phyloP scores from a whole-genome alignment of 176 grass and related monocot genomes.

The Triticum urartu region DNA sequence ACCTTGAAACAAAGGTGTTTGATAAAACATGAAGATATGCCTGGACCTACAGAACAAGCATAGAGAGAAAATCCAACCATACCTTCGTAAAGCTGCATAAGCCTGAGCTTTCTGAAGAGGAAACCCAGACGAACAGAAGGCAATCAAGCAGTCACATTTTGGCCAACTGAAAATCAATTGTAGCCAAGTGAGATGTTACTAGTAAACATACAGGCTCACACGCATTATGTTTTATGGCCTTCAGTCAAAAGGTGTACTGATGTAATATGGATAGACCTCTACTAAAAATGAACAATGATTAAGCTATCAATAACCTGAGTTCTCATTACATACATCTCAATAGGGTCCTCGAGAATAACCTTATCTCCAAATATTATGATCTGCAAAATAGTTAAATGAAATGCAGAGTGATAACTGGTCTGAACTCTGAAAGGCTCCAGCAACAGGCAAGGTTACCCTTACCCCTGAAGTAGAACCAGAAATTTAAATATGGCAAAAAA shows the following conservation, averaged over 20 bases:
- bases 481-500: slow-evolving; percentile 2
- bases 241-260: slow-evolving; percentile 10
- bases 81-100: slow-evolving; percentile 86
- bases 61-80: not conserved
- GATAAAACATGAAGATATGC: not conserved
- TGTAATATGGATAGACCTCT: slow-evolving; percentile 35
- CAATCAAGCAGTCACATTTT: slow-evolving; percentile 96
- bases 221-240: not conserved
- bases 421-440: slow-evolving; percentile 16
- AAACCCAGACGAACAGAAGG: slow-evolving; percentile 94
- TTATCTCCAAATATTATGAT: slow-evolving; percentile 95
- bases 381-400: slow-evolving; percentile 50
- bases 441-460: slow-evolving; percentile 16
- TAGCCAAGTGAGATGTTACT: slow-evolving; percentile 19
- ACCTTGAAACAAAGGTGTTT: not conserved
- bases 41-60: not conserved
- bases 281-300: slow-evolving; percentile 29
- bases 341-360: slow-evolving; percentile 87
- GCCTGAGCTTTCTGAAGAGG: slow-evolving; percentile 83
- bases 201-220: slow-evolving; percentile 1
- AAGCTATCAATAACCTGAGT: slow-evolving; percentile 60
- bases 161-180: slow-evolving; percentile 81
- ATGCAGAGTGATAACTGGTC: slow-evolving; percentile 23
- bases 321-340: slow-evolving; percentile 86
- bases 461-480: not conserved